Evolutionary conservation across 2,329 filamentous ascomycete species (phyloP).

Genomic region (Aspergillus pseudoglaucus): DNA sequence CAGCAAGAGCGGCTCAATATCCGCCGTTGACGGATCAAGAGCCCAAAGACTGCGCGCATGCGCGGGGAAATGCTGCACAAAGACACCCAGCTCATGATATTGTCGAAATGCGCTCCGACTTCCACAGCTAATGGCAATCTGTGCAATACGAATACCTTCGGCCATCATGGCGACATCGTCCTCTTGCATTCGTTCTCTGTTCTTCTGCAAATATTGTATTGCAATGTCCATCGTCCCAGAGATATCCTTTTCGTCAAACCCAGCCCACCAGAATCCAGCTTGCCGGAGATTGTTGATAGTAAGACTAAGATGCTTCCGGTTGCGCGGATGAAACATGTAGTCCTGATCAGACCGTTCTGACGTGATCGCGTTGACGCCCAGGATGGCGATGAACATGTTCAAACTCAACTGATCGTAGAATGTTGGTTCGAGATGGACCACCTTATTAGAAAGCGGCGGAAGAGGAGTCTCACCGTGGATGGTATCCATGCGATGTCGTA

Average conservation of each 20-base stretch:
- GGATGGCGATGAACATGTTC: constrained; percentile 77
- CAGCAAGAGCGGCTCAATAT: constrained; percentile 45
- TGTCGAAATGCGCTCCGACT: constrained; percentile 62
- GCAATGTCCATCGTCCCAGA: constrained; percentile 59
- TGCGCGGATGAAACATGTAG: constrained; percentile 79
- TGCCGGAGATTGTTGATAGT: constrained; percentile 74
- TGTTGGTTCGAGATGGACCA: constrained; percentile 70
- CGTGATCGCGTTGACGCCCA: constrained; percentile 80
- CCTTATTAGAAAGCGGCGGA: constrained; percentile 64
- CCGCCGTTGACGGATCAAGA: constrained; percentile 45
- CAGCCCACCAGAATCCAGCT: constrained; percentile 80
- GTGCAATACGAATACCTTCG: constrained; percentile 61
- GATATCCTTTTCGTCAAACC: constrained; percentile 60
- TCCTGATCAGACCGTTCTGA: constrained; percentile 78
- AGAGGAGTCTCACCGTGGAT: constrained; percentile 58
- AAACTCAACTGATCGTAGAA: constrained; percentile 77
- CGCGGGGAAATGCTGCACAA: constrained; percentile 60
- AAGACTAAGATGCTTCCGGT: constrained; percentile 58
- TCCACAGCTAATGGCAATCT: constrained; percentile 51
- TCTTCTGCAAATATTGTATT: constrained; percentile 59
- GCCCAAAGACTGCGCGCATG: constrained; percentile 60
- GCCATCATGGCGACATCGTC: constrained; percentile 57
- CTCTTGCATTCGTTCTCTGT: constrained; percentile 51
- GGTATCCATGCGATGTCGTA: constrained; percentile 71
- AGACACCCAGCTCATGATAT: constrained; percentile 72